Conservation (phyloP, 2,329 filamentous ascomycete genomes). For the Botryosphaeria dothidea region DNA sequence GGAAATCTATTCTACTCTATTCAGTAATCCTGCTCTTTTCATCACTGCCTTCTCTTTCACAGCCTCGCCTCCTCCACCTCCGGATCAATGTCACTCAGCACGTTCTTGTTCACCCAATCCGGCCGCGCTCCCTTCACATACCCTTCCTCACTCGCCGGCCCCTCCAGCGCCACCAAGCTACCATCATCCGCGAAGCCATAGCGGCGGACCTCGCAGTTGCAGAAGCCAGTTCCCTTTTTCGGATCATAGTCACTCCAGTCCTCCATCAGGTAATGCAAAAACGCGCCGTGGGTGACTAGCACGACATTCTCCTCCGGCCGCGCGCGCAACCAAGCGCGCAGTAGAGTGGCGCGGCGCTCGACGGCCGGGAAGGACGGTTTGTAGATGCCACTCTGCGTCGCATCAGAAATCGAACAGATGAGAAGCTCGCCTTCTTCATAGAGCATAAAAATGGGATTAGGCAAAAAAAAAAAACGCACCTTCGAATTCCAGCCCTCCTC, state of each 20-base stretch:
- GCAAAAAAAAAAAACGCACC: constrained; percentile 21
- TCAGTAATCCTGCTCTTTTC: neutral
- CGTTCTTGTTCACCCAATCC: constrained; percentile 16
- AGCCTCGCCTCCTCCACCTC: neutral
- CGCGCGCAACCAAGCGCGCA: constrained; percentile 56
- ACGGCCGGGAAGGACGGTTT: constrained; percentile 32
- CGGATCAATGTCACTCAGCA: neutral
- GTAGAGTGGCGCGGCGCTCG: constrained; percentile 30
- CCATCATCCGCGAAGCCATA: constrained; percentile 34
- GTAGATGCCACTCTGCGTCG: constrained; percentile 32
- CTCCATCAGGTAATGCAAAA: constrained; percentile 81
- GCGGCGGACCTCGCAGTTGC: constrained; percentile 36
- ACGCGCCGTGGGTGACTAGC: constrained; percentile 79
- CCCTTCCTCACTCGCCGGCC: constrained; percentile 21
- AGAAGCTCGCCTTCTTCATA: too few relatives aligned
- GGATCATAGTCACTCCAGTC: constrained; percentile 68
- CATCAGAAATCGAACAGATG: too few relatives aligned
- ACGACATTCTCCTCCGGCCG: constrained; percentile 66
- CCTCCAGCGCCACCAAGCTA: constrained; percentile 30
- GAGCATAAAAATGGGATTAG: neutral
- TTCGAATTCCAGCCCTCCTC: constrained; percentile 73
- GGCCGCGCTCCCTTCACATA: constrained; percentile 24
- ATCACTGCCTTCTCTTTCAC: neutral
- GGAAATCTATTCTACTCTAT: neutral
- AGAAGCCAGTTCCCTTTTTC: constrained; percentile 44